These are phyloP conservation scores for Solanum hybrid DNA, from an alignment of 305 asterid species.

Conservation along the genomic window DNA sequence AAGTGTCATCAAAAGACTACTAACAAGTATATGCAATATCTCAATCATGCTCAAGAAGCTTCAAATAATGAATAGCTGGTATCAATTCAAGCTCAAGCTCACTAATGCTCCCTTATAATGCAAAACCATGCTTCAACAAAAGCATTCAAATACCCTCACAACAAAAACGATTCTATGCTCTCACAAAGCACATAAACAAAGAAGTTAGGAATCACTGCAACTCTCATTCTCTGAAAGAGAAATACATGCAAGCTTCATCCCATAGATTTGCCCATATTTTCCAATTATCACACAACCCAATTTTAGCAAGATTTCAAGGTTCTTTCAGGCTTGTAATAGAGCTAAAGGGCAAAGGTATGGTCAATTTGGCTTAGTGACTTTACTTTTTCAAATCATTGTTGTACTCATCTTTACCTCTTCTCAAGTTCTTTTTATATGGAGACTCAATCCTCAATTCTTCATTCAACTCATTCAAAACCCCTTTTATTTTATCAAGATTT, in stretches of 20 bases:
- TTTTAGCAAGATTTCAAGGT: not conserved
- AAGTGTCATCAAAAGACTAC: not conserved
- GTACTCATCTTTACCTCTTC: not conserved
- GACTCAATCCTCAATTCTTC: too few species aligned
- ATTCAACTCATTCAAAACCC: too few species aligned
- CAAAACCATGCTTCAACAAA: not conserved
- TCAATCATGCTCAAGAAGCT: not conserved
- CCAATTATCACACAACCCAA: not conserved
- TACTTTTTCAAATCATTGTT: not conserved
- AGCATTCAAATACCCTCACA: not conserved
- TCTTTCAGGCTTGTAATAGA: not conserved
- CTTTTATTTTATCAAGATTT: too few species aligned
- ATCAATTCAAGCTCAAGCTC: not conserved
- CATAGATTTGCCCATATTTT: not conserved
- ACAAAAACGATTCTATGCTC: not conserved
- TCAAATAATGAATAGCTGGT: not conserved
- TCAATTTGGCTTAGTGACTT: not conserved
- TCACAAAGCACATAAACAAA: not conserved
- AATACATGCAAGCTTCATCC: not conserved
- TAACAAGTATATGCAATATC: not conserved
- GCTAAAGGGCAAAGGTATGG: not conserved
- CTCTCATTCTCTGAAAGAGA: not conserved
- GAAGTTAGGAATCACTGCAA: not conserved
- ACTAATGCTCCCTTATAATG: not conserved
- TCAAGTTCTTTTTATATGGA: too few species aligned